Evolutionary conservation across 768 basidiomycete genomes (phyloP), one percentile per base, ranked within the genome.

Genomic region (Leccinum boreale): DNA sequence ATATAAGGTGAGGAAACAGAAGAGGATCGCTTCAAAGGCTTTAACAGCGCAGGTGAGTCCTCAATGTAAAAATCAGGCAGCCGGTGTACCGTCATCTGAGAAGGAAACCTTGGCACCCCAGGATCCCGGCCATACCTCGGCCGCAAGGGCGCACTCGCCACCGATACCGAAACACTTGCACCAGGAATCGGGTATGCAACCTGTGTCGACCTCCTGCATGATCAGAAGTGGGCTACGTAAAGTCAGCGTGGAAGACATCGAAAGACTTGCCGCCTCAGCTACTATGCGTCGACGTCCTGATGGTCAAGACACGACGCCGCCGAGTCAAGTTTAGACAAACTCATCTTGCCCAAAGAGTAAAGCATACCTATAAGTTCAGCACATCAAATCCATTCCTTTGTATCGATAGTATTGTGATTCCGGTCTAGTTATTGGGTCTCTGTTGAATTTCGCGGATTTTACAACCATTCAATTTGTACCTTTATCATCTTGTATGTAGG

Each of bases 1-100:
- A 59, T 54, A 59, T 50, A 63, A n/a, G 48, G 63, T 47, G 50
- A 68, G 65, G 56, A 66, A 57, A 24, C 58, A 57, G 46, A 70
- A 53, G 42, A 70, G 31, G 52, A 45, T 53, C 0, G 61, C 61
- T 5, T 10, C 35, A 15, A 61, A 5, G 53, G 17, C 36, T 17
- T 59, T 46, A 9, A 45, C 26, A 46, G 6, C 44, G 19, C 61
- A 63, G 57, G 67, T 14, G 12, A 58, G 68, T 61, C 12, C 9
- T 53, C n/a, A 28, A 29, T 7, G 23, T 1, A 9, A 50, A 28
- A 29, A 39, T 50, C 42, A 68, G 63, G 39, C 26, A 17, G 12
- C 17, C 8, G 14, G 12, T 7, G 49, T 7, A 19, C 17, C 1
- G 7, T 39, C 47, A 14, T 46, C 39, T 21, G 51, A 61, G 21